phyloP scores from a whole-genome alignment of 2,329 filamentous ascomycete genomes.

The Macrophomina phaseolina region DNA sequence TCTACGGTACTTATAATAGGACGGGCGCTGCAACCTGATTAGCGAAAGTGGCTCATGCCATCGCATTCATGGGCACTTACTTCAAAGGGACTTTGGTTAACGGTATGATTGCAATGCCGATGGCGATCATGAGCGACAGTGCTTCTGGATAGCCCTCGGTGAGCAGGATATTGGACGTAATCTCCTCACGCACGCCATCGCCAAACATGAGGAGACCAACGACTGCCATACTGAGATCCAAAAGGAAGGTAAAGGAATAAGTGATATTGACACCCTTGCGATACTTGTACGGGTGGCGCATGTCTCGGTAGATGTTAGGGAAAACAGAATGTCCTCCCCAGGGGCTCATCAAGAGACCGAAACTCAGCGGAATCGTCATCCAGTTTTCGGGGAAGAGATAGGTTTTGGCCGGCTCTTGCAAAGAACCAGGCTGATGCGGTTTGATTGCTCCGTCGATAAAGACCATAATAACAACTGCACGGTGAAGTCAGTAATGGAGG shows the following conservation, averaged over 20 bases:
- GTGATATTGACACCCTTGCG: slow-evolving; percentile 75
- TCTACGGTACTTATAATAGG: slow-evolving; percentile 88
- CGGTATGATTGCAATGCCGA: slow-evolving; percentile 90
- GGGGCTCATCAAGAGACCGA: slow-evolving; percentile 86
- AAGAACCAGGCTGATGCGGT: slow-evolving; percentile 76
- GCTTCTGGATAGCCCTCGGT: slow-evolving; percentile 74
- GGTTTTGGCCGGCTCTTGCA: slow-evolving; percentile 79
- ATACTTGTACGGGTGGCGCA: slow-evolving; percentile 85
- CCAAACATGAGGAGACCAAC: slow-evolving; percentile 95
- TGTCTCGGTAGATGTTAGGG: slow-evolving; percentile 81
- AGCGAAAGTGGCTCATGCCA: background rate
- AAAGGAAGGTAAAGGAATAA: slow-evolving; percentile 82
- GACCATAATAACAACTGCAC: slow-evolving; percentile 78
- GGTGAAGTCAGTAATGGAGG: background rate
- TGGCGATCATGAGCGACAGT: slow-evolving; percentile 78
- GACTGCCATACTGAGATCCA: slow-evolving; percentile 82
- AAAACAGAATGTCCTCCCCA: slow-evolving; percentile 79
- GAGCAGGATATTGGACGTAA: slow-evolving; percentile 86
- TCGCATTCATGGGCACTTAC: background rate
- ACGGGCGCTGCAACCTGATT: slow-evolving; percentile 65
- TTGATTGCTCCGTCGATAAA: slow-evolving; percentile 88
- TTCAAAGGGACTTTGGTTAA: slow-evolving; percentile 88
- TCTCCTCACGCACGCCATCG: slow-evolving; percentile 82
- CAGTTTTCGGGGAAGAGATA: slow-evolving; percentile 86
- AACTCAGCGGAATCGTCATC: slow-evolving; percentile 83